Base-by-base conservation (phyloP, 345 rosid species). In the Acer negundo region DNA sequence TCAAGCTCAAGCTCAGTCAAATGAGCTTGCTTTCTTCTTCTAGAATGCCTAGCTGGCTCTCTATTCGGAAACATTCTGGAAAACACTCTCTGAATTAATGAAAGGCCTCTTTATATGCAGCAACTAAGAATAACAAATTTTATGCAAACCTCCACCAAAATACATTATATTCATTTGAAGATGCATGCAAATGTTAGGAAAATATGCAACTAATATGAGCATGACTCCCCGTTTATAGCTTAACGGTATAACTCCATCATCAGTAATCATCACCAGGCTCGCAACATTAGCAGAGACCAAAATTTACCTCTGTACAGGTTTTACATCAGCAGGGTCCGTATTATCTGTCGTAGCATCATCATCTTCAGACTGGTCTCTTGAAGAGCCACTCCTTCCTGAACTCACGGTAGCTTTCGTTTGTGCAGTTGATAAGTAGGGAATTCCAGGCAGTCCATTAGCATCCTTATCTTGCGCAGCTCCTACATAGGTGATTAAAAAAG, bases 1-100 rank as follows among this genome's bases (percentile, higher is more conserved):
- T 96, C 99, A 78, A 92, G 95, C 86, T 96, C 99, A 78, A 92
- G 95, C 74, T 92, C 99, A n/a, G 87, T 90, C 79, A 96, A 78
- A 81, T 94, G 97, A 23, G 94, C 97, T 20, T 94, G 97, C 86
- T 94, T 96, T 84, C 98, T 91, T 86, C 92, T 89, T 80, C 99
- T 85, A 13, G 99, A 96, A 24, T 97, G 91, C 86, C 98, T 89
- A 46, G 98, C 98, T 31, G 99, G 91, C 85, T 96, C 99, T 66
- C 98, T 86, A 79, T 94, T 96, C 40, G 99, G 92, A 75, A 90
- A 92, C 99, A 94, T 96, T 87, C 99, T 96, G 89, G 49, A 42
- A 42, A 72, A 65, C 65, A 81, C 22, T 24, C 69, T 28, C 15
- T 62, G 19, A 59, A 65, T 80, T 44, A 81, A 58, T 81, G 12